Evolutionary conservation across 2,329 filamentous ascomycete genomes (phyloP).

Genomic region (Pseudomassariella vexata): DNA sequence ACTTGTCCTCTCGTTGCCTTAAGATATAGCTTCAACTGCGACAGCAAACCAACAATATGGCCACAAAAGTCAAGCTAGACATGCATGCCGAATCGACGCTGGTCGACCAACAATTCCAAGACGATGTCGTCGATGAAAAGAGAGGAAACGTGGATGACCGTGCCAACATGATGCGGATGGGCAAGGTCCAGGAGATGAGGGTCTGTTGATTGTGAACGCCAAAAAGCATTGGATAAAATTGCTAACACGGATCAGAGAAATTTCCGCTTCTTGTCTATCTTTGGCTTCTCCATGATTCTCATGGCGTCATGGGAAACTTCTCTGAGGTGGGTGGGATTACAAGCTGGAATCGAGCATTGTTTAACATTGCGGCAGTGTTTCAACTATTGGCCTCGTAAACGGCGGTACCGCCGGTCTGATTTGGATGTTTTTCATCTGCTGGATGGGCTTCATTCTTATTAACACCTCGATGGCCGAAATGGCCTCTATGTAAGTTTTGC

Average conservation of each 20-base stretch:
- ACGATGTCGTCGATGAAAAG: constrained; percentile 17
- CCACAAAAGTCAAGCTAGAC: too few species aligned
- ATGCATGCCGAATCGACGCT: too few species aligned
- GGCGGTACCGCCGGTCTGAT: constrained; percentile 41
- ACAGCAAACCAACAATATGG: too few species aligned
- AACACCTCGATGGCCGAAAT: constrained; percentile 42
- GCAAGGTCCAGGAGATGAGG: constrained; percentile 39
- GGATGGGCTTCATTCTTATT: constrained; percentile 30
- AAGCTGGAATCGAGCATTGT: too few species aligned
- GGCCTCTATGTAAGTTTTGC: constrained; percentile 35
- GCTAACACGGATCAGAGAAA: too few species aligned
- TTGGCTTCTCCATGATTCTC: constrained; percentile 40
- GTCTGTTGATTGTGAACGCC: too few species aligned
- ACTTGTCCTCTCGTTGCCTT: too few species aligned
- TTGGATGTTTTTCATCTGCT: constrained; percentile 35
- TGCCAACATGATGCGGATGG: constrained; percentile 40
- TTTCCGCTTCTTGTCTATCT: constrained; percentile 39
- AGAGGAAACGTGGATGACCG: constrained; percentile 27
- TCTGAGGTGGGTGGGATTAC: constrained; percentile 19
- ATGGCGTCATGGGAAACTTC: constrained; percentile 40
- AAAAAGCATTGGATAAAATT: too few species aligned
- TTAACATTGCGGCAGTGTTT: background rate
- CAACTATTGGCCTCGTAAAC: constrained; percentile 21
- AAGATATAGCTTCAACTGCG: too few species aligned
- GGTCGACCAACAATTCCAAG: background rate